Evolutionary conservation across 1,139 yeast species (phyloP).

Genomic region (Torulaspora pretoriensis): DNA sequence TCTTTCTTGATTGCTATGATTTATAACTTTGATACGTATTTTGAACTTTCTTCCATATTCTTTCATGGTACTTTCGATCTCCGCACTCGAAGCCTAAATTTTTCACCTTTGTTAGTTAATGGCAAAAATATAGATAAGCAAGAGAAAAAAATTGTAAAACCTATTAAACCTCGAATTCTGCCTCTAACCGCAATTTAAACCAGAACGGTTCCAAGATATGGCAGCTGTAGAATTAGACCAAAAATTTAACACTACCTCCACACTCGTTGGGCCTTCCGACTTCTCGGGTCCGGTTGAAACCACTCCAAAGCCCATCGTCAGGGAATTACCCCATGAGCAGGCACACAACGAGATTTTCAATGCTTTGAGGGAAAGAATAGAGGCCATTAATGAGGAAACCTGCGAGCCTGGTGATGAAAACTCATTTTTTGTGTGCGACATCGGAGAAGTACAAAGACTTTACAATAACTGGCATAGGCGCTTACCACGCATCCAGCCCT

Average conservation of each 20-base stretch:
- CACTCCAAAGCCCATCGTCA: neutral
- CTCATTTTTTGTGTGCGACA: conserved; percentile 84
- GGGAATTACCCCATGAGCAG: conserved; percentile 26
- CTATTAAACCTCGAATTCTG: neutral
- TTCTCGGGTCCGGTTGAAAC: neutral
- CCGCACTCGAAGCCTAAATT: neutral
- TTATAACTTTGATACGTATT: neutral
- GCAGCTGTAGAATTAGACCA: conserved; percentile 10
- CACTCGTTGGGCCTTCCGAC: conserved; percentile 15
- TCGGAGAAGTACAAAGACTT: conserved; percentile 65
- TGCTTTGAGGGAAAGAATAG: conserved; percentile 45
- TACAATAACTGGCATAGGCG: conserved; percentile 54
- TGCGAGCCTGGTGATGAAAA: conserved; percentile 80
- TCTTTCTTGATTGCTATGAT: neutral
- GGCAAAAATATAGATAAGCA: neutral
- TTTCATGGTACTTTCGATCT: neutral
- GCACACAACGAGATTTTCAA: conserved; percentile 38
- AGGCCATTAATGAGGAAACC: conserved; percentile 49
- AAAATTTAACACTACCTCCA: conserved; percentile 15
- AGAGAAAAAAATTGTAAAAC: neutral
- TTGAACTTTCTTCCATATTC: neutral
- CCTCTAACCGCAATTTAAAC: neutral
- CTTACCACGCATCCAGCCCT: conserved; percentile 76
- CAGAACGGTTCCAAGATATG: conserved; percentile 1
- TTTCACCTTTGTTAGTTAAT: neutral